Conservation (phyloP, 495 filamentous ascomycete species). For the Aspergillus sclerotiicarbonarius region DNA sequence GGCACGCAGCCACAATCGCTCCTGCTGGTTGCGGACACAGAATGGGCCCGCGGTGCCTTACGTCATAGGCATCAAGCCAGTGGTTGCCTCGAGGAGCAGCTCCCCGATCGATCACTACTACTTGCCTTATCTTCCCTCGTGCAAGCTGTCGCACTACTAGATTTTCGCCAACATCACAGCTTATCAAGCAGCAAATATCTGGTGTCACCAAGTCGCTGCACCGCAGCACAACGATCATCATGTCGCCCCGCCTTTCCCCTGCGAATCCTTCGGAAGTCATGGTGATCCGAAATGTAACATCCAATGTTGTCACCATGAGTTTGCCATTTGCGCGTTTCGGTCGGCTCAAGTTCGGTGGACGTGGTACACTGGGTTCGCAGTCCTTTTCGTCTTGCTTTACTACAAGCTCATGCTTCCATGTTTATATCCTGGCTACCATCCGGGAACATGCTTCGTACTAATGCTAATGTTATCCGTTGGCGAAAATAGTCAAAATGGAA, state of each 20-base stretch:
- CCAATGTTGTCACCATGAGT: slow-evolving; percentile 77
- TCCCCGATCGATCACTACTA: too few relatives aligned
- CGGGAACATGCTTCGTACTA: too few relatives aligned
- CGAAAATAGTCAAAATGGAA: slow-evolving; percentile 65
- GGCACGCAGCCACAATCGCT: too few relatives aligned
- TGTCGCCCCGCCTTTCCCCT: slow-evolving; percentile 48
- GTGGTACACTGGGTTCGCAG: slow-evolving; percentile 75
- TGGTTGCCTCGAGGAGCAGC: too few relatives aligned
- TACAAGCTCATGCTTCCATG: background rate
- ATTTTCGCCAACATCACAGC: background rate
- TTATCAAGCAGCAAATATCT: background rate
- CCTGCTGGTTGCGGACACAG: too few relatives aligned
- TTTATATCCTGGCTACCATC: too few relatives aligned
- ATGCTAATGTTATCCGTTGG: slow-evolving; percentile 13
- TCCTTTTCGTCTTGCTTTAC: background rate
- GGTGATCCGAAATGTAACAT: slow-evolving; percentile 80
- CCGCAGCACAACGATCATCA: background rate
- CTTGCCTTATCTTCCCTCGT: too few relatives aligned
- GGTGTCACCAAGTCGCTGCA: too few relatives aligned
- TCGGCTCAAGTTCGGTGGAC: slow-evolving; percentile 74
- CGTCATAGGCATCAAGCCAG: too few relatives aligned
- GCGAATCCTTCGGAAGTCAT: slow-evolving; percentile 72
- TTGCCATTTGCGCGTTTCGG: slow-evolving; percentile 84
- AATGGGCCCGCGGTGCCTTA: too few relatives aligned
- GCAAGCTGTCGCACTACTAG: too few relatives aligned